Percentiles rank a stretch among this genome's conserved stretches.
These are phyloP conservation scores for Fusarium dlaminii DNA, from an alignment of 2,329 filamentous ascomycete genomes.

Conservation along the genomic window DNA sequence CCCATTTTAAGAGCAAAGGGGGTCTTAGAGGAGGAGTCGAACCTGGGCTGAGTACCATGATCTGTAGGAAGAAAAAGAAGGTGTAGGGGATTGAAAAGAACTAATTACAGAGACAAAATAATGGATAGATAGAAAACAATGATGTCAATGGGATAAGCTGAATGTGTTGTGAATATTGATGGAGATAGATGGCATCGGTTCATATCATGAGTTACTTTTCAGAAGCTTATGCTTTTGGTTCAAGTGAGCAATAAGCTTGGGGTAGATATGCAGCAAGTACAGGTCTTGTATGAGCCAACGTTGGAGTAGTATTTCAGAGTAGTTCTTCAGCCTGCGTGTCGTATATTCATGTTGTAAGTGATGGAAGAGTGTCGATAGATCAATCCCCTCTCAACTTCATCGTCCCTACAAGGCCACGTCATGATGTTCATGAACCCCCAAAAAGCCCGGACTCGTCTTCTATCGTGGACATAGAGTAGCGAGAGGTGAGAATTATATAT, in stretches of 20 bases:
- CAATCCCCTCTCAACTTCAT: not conserved
- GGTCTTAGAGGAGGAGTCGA: slow-evolving; percentile 25
- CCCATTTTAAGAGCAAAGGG: slow-evolving; percentile 28
- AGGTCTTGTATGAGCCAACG: not conserved
- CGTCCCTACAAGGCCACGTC: not conserved
- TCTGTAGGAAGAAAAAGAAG: no score
- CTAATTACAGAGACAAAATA: not conserved
- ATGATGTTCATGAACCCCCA: not conserved
- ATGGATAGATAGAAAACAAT: not conserved
- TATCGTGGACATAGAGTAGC: no score
- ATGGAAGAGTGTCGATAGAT: not conserved
- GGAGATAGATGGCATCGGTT: no score
- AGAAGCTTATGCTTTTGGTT: not conserved
- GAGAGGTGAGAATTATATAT: slow-evolving; percentile 34
- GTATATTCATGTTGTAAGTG: rapidly evolving
- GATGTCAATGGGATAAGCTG: not conserved
- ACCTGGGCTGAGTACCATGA: not conserved
- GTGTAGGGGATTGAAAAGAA: not conserved
- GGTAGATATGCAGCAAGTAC: no score
- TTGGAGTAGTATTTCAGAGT: not conserved
- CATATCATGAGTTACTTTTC: not conserved
- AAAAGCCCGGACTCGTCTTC: not conserved
- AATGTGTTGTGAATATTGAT: not conserved
- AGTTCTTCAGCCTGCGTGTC: not conserved
- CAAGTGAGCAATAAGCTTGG: not conserved